Evolutionary conservation across 2,329 filamentous ascomycete genomes (phyloP).

Genomic region (Macrophomina phaseolina): DNA sequence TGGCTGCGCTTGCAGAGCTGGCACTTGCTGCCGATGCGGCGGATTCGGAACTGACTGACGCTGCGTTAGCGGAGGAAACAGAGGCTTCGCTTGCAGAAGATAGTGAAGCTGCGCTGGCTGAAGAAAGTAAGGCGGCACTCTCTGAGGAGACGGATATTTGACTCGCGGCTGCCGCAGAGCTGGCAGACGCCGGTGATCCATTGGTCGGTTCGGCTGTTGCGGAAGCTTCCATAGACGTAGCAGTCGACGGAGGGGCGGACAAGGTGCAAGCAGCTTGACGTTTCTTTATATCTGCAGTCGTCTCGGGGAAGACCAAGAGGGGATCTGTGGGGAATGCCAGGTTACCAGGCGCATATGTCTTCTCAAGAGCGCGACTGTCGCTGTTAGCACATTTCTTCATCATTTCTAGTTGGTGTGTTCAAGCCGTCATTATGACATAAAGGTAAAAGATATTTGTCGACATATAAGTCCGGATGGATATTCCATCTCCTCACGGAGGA

Average conservation of each 20-base stretch:
- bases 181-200: background rate
- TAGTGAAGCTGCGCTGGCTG: background rate
- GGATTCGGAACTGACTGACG: background rate
- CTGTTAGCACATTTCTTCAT: background rate
- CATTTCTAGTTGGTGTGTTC: too few species aligned
- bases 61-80: background rate
- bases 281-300: constrained; percentile 10
- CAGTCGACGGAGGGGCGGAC: background rate
- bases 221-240: background rate
- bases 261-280: constrained; percentile 7
- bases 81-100: background rate
- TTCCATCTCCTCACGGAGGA: background rate
- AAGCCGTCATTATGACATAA: too few species aligned
- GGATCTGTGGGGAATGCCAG: constrained; percentile 4
- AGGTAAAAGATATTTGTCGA: too few species aligned
- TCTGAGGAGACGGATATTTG: background rate
- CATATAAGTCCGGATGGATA: too few species aligned
- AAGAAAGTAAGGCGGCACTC: background rate
- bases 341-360: background rate
- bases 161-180: background rate
- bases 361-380: background rate
- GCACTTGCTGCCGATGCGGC: background rate
- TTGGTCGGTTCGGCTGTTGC: background rate
- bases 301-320: background rate
- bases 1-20: background rate